These are phyloP conservation scores for Durio zibethinus DNA, from an alignment of 345 rosid species.

Conservation along the genomic window DNA sequence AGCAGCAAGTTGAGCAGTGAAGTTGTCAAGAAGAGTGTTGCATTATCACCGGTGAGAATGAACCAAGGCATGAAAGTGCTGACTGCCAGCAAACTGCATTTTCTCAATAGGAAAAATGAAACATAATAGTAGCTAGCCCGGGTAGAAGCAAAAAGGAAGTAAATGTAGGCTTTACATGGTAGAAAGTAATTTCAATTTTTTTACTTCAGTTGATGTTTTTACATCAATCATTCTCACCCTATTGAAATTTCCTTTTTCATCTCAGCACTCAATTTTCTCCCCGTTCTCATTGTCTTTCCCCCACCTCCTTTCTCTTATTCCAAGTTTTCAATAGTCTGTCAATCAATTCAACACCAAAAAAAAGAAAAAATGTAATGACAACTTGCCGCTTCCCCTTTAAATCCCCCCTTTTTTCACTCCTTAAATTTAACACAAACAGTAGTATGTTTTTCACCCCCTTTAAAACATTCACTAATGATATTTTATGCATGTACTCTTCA, in stretches of 20 bases:
- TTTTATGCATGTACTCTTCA: conserved; percentile 5
- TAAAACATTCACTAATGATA: conserved; percentile 17
- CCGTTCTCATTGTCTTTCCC: neutral
- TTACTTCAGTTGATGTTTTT: conserved; percentile 16
- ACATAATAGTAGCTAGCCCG: neutral
- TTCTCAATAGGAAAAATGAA: neutral
- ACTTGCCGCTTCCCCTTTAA: conserved; percentile 15
- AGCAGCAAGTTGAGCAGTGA: too few relatives aligned
- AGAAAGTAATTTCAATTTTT: conserved; percentile 21
- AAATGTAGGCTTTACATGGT: neutral
- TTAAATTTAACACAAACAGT: conserved; percentile 16
- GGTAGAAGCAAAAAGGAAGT: neutral
- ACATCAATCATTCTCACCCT: neutral
- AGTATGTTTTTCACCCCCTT: neutral
- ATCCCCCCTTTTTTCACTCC: conserved; percentile 10
- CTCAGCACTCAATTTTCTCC: neutral
- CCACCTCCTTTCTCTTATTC: conserved; percentile 34
- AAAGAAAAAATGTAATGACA: neutral
- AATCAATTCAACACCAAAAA: conserved; percentile 7
- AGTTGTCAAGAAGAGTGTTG: too few relatives aligned
- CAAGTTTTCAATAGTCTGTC: conserved; percentile 28
- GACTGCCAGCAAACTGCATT: neutral
- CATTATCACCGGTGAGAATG: too few relatives aligned
- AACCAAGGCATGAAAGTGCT: too few relatives aligned
- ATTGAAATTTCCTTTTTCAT: neutral